Conservation (phyloP, 805 yeast genomes). For the Wickerhamiella allomyrinae region DNA sequence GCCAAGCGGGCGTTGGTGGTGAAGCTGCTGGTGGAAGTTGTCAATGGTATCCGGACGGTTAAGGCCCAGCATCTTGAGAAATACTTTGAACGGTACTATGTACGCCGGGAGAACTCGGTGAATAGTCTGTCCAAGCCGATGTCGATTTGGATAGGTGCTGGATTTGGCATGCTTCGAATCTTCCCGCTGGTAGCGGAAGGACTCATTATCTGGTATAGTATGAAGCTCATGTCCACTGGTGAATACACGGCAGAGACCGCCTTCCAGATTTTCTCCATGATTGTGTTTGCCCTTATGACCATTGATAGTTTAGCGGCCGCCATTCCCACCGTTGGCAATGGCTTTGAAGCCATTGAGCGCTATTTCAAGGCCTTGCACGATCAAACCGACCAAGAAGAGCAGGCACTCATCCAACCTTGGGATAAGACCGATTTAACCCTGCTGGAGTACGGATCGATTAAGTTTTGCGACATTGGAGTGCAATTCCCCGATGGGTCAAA, state of each 20-base stretch:
- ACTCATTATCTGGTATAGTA: constrained; percentile 64
- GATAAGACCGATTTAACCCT: not conserved
- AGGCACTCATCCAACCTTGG: not conserved
- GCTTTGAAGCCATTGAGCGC: constrained; percentile 31
- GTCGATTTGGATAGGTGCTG: constrained; percentile 50
- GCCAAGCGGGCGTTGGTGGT: constrained; percentile 7
- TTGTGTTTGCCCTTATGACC: constrained; percentile 58
- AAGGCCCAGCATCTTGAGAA: constrained; percentile 38
- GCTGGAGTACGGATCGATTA: constrained; percentile 7
- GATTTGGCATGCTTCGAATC: constrained; percentile 43
- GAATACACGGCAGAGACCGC: constrained; percentile 44
- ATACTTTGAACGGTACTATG: constrained; percentile 28
- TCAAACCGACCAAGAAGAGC: not conserved
- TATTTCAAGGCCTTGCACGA: constrained; percentile 7
- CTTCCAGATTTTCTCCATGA: constrained; percentile 54
- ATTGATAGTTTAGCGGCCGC: constrained; percentile 45
- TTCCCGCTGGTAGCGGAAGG: constrained; percentile 51
- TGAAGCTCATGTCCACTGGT: constrained; percentile 45
- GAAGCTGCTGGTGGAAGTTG: constrained; percentile 33
- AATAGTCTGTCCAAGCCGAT: constrained; percentile 33
- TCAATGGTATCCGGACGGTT: constrained; percentile 50
- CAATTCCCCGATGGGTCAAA: constrained; percentile 9
- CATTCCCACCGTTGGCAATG: constrained; percentile 70
- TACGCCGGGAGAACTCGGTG: constrained; percentile 22
- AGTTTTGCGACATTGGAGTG: constrained; percentile 8